A percentile compares a stretch with the other conserved stretches of the same genome.
Conservation (phyloP, 805 yeast genomes). For the Wickerhamomyces strasburgensis region DNA sequence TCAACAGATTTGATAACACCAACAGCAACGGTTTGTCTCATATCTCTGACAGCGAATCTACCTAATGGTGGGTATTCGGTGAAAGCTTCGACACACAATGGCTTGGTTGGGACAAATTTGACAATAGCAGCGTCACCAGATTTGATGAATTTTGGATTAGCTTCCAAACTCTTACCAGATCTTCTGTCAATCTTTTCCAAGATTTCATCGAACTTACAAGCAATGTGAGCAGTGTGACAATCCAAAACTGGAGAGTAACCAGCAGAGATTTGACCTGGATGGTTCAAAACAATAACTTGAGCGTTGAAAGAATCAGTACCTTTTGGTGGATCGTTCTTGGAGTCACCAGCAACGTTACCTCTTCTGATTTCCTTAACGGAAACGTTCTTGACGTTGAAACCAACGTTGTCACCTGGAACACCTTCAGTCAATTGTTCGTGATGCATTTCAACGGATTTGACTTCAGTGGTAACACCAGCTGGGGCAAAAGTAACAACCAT, state of each 20-base stretch:
- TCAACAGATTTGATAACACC: conserved; percentile 97
- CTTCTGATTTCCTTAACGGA: conserved; percentile 90
- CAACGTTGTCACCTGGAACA: conserved; percentile 86
- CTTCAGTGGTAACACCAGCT: conserved; percentile 90
- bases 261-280: conserved; percentile 90
- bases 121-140: conserved; percentile 97
- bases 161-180: conserved; percentile 91
- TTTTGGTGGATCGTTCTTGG: conserved; percentile 89
- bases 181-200: conserved; percentile 89
- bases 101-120: conserved; percentile 82
- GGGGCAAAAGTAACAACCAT: conserved; percentile 89
- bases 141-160: conserved; percentile 87
- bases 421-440: conserved; percentile 84
- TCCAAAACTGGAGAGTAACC: conserved; percentile 92
- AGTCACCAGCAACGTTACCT: conserved; percentile 93
- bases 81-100: conserved; percentile 94
- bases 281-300: conserved; percentile 88
- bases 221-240: conserved; percentile 93
- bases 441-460: conserved; percentile 91
- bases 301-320: conserved; percentile 81
- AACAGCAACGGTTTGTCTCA: conserved; percentile 99
- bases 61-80: conserved; percentile 94
- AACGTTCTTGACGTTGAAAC: conserved; percentile 92
- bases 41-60: conserved; percentile 98
- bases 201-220: conserved; percentile 80